These are phyloP conservation scores for Helicostylum pulchrum DNA, from an alignment of 192 early-diverging fungal genomes.

Conservation along the genomic window DNA sequence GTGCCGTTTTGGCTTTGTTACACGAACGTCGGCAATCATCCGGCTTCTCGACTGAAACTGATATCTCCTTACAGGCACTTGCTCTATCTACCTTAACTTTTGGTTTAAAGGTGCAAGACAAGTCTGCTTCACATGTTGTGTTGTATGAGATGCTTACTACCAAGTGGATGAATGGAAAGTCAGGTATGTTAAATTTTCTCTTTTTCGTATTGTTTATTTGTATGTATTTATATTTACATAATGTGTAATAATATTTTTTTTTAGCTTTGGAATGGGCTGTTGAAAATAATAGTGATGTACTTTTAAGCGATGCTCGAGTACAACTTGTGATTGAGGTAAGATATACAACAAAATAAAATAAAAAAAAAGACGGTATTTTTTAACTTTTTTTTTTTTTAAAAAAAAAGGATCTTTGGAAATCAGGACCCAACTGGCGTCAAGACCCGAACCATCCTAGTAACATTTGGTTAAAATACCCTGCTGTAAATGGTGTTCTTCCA, in stretches of 20 bases:
- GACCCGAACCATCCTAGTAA: constrained; percentile 22
- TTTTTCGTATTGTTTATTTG: background rate
- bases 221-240: background rate
- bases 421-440: constrained; percentile 17
- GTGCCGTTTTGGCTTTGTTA: constrained; percentile 26
- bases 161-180: constrained; percentile 13
- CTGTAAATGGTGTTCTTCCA: background rate
- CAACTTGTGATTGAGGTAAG: constrained; percentile 24
- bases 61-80: constrained; percentile 11
- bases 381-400: background rate
- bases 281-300: constrained; percentile 17
- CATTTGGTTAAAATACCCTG: constrained; percentile 5
- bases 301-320: constrained; percentile 18
- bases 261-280: constrained; percentile 29
- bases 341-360: background rate
- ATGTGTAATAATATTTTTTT: constrained; percentile 2
- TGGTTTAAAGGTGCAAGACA: constrained; percentile 15
- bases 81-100: constrained; percentile 11
- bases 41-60: constrained; percentile 3
- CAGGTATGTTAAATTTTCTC: constrained; percentile 4
- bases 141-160: constrained; percentile 18
- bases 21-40: constrained; percentile 17
- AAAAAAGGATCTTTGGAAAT: constrained; percentile 21
- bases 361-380: background rate
- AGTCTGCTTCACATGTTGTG: background rate